Percentiles rank a stretch among this genome's conserved stretches.
Evolutionary conservation across 73 alveolate species (phyloP).

Genomic region (Tetrahymena thermophila): DNA sequence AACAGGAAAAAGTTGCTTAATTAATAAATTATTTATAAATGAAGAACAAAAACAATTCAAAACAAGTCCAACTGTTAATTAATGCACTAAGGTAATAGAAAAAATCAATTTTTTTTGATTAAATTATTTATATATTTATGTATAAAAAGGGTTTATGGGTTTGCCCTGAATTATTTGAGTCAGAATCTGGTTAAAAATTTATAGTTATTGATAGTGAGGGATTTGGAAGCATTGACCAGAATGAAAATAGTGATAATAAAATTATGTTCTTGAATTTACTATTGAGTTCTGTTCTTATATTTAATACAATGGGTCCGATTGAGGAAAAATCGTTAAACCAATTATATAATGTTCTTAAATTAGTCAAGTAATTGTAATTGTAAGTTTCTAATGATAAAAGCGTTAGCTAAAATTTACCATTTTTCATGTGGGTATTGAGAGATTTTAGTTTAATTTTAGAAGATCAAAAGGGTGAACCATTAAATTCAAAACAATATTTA

Average conservation of each 20-base stretch:
- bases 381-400: background rate
- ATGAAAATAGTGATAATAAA: background rate
- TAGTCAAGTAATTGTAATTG: background rate
- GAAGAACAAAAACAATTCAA: background rate
- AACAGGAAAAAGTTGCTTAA: background rate
- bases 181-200: background rate
- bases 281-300: background rate
- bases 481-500: conserved; percentile 57
- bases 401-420: background rate
- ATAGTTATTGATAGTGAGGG: background rate
- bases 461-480: conserved; percentile 62
- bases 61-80: background rate
- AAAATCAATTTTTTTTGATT: background rate
- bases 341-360: background rate
- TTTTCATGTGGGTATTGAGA: conserved; percentile 82
- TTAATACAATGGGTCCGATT: background rate
- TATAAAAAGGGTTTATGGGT: background rate
- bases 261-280: background rate
- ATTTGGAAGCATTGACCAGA: background rate
- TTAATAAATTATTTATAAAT: background rate
- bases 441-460: conserved; percentile 75
- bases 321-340: background rate
- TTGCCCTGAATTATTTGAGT: background rate
- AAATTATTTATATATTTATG: background rate
- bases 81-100: background rate